Conservation (phyloP, 2,329 filamentous ascomycete genomes). For the Hypoxylon sp. region DNA sequence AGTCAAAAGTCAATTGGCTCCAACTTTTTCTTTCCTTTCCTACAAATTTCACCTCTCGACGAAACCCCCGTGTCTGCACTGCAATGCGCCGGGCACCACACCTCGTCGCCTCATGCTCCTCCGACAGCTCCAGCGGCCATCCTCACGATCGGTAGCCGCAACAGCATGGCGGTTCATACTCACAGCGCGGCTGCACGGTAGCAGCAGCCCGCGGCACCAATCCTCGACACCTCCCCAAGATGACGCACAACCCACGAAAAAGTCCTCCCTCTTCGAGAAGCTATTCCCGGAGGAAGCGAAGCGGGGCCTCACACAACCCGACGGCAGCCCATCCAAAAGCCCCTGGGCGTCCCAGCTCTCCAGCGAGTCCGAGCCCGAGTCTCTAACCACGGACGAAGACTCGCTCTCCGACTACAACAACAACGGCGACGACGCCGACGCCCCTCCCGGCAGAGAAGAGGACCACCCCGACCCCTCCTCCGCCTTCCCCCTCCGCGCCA, state of each 20-base stretch:
- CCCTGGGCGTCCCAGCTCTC: constrained; percentile 43
- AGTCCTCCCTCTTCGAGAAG: constrained; percentile 58
- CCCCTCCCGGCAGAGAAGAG: background rate
- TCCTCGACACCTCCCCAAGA: constrained; percentile 21
- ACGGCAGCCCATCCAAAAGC: constrained; percentile 12
- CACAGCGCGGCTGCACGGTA: constrained; percentile 39
- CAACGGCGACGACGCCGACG: background rate
- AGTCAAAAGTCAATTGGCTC: constrained; percentile 1
- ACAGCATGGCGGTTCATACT: constrained; percentile 47
- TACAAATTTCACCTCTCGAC: constrained; percentile 10
- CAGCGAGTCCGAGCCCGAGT: constrained; percentile 19
- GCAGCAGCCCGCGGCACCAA: constrained; percentile 35
- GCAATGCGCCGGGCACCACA: constrained; percentile 48
- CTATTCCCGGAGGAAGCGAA: constrained; percentile 67
- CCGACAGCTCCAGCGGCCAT: constrained; percentile 52
- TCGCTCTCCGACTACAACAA: too few relatives aligned
- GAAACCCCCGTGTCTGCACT: constrained; percentile 25
- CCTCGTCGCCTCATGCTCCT: constrained; percentile 51
- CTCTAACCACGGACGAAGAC: constrained; percentile 24
- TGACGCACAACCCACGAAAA: constrained; percentile 7
- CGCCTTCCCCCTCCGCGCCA: constrained; percentile 36
- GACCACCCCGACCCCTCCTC: background rate
- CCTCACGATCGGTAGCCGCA: constrained; percentile 51
- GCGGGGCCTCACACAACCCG: constrained; percentile 36
- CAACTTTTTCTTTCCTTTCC: constrained; percentile 17